phyloP scores from a whole-genome alignment of 345 rosid genomes.

The Psidium friedrichsthalianum region DNA sequence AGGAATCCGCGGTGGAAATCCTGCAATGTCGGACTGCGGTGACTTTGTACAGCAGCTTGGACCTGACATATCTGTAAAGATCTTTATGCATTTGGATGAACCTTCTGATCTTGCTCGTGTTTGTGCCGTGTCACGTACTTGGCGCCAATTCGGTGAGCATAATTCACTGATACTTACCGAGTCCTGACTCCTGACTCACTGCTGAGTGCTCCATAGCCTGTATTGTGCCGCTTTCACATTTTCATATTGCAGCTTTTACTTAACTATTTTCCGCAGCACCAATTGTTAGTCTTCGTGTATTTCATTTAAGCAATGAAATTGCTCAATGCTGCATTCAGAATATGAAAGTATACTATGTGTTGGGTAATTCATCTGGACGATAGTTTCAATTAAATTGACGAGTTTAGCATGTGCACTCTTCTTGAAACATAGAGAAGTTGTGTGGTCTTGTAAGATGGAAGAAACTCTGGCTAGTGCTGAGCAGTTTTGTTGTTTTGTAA shows the following conservation, averaged over 20 bases:
- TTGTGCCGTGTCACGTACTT: constrained; percentile 10
- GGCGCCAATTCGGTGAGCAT: constrained; percentile 16
- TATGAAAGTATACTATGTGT: not conserved
- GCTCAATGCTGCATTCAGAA: not conserved
- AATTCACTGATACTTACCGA: not conserved
- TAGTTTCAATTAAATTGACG: not conserved
- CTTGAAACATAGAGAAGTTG: not conserved
- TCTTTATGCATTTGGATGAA: constrained; percentile 15
- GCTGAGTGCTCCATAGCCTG: not conserved
- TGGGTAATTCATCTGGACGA: not conserved
- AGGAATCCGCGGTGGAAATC: not conserved
- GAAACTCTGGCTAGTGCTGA: not conserved
- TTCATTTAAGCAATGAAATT: not conserved
- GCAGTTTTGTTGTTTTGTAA: not conserved
- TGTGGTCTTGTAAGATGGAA: not conserved
- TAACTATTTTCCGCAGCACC: not conserved
- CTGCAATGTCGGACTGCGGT: constrained; percentile 8
- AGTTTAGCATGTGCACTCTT: not conserved
- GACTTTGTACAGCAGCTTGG: constrained; percentile 24
- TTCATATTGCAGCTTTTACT: not conserved
- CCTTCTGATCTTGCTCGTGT: constrained; percentile 24
- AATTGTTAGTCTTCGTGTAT: not conserved
- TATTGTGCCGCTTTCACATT: not conserved
- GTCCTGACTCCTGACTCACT: not conserved
- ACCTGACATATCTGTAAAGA: constrained; percentile 7